Percentiles rank a stretch among this genome's conserved stretches.
Evolutionary conservation across 75 land plant species (phyloP).

Genomic region (Sequoiadendron giganteum): DNA sequence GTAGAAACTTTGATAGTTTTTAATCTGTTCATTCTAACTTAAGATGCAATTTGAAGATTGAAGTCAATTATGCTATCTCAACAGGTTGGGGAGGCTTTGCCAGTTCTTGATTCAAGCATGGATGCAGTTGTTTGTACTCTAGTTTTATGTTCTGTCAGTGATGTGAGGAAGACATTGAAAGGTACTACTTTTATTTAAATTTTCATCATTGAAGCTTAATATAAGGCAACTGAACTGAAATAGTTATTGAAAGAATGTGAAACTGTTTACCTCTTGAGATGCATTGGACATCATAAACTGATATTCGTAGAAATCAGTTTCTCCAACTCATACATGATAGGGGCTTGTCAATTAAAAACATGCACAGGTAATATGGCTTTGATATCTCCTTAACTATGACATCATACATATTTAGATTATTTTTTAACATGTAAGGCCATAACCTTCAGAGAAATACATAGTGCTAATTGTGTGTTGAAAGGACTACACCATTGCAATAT

Average conservation of each 20-base stretch:
- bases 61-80: background rate
- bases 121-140: constrained; percentile 81
- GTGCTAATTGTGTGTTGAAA: background rate
- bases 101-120: constrained; percentile 46
- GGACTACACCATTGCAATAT: background rate
- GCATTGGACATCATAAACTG: background rate
- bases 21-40: background rate
- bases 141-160: constrained; percentile 81
- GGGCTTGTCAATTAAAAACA: background rate
- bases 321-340: background rate
- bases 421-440: background rate
- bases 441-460: background rate
- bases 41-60: background rate
- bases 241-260: background rate
- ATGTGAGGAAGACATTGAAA: constrained; percentile 57
- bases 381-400: background rate
- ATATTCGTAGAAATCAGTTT: background rate
- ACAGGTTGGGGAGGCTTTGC: constrained; percentile 81
- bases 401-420: background rate
- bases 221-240: background rate
- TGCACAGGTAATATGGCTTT: background rate
- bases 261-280: background rate
- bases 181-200: constrained; percentile 35
- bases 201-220: background rate
- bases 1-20: background rate